phyloP scores from a whole-genome alignment of 2,329 filamentous ascomycete species.

The Davidsoniella eucalypti region DNA sequence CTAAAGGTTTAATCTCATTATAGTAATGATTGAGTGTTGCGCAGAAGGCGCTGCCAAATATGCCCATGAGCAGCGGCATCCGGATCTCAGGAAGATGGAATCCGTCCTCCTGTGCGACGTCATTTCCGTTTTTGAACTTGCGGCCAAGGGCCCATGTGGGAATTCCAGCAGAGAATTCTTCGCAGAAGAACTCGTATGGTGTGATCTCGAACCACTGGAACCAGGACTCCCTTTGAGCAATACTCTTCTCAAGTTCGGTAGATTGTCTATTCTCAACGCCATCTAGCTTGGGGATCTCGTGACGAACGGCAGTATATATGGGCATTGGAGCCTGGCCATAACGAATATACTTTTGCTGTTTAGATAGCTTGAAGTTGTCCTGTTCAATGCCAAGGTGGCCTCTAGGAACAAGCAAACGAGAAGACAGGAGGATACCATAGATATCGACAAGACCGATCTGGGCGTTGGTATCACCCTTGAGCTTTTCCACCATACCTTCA shows the following conservation, averaged over 20 bases:
- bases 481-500: slow-evolving; percentile 76
- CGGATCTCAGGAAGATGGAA: slow-evolving; percentile 68
- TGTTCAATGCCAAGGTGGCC: slow-evolving; percentile 51
- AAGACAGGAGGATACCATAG: slow-evolving; percentile 74
- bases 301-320: slow-evolving; percentile 88
- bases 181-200: slow-evolving; percentile 88
- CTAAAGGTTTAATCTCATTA: slow-evolving; percentile 71
- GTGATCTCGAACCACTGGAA: slow-evolving; percentile 98
- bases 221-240: slow-evolving; percentile 53
- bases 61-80: slow-evolving; percentile 69
- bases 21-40: slow-evolving; percentile 94
- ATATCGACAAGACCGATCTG: slow-evolving; percentile 85
- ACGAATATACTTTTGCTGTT: slow-evolving; percentile 60
- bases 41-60: slow-evolving; percentile 96
- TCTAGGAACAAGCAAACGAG: slow-evolving; percentile 65
- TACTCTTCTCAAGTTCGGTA: slow-evolving; percentile 33
- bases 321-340: slow-evolving; percentile 72
- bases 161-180: slow-evolving; percentile 81
- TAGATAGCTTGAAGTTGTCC: slow-evolving; percentile 77
- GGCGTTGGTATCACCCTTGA: slow-evolving; percentile 61
- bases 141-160: slow-evolving; percentile 88
- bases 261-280: slow-evolving; percentile 14
- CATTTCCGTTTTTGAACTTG: slow-evolving; percentile 56
- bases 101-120: slow-evolving; percentile 44
- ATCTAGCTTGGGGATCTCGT: slow-evolving; percentile 61